These are phyloP conservation scores for Neofusicoccum laricinum DNA, from an alignment of 2,329 filamentous ascomycete genomes.

Conservation along the genomic window DNA sequence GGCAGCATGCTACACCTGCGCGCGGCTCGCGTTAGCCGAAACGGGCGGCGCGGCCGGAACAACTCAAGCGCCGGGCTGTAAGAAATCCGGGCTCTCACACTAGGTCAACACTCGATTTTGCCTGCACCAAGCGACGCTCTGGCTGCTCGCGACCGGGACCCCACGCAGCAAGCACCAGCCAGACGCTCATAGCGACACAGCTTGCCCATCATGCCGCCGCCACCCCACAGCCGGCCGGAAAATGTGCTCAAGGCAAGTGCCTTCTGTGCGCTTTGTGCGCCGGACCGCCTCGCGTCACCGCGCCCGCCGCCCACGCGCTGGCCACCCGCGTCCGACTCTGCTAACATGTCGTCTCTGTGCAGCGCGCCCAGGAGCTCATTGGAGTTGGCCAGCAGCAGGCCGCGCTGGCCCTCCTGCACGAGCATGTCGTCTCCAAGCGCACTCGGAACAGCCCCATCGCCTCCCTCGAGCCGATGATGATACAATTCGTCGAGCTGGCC, in stretches of 20 bases:
- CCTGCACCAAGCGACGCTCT: constrained; percentile 15
- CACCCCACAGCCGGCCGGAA: constrained; percentile 95
- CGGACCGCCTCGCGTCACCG: constrained; percentile 22
- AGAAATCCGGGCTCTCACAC: constrained; percentile 8
- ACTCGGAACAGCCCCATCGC: constrained; percentile 96
- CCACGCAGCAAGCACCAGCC: constrained; percentile 17
- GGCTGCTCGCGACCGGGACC: constrained; percentile 14
- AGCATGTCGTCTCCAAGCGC: constrained; percentile 98
- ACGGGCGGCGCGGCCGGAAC: background rate
- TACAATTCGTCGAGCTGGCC: constrained; percentile 93
- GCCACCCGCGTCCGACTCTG: constrained; percentile 3
- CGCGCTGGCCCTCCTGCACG: constrained; percentile 91
- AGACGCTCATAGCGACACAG: constrained; percentile 20
- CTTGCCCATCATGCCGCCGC: constrained; percentile 74
- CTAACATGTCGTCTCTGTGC: constrained; percentile 17
- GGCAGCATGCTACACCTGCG: background rate
- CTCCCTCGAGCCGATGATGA: constrained; percentile 96
- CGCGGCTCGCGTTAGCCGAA: background rate
- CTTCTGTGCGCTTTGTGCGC: constrained; percentile 15
- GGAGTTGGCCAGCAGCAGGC: constrained; percentile 91
- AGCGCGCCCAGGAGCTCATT: constrained; percentile 96
- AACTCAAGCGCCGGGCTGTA: background rate
- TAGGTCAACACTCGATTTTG: background rate
- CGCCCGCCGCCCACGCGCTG: background rate
- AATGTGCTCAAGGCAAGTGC: constrained; percentile 78